Evolutionary conservation across 2,329 filamentous ascomycete species (phyloP), one percentile per base, ranked within the genome.

Genomic region (Diaporthe sp.): DNA sequence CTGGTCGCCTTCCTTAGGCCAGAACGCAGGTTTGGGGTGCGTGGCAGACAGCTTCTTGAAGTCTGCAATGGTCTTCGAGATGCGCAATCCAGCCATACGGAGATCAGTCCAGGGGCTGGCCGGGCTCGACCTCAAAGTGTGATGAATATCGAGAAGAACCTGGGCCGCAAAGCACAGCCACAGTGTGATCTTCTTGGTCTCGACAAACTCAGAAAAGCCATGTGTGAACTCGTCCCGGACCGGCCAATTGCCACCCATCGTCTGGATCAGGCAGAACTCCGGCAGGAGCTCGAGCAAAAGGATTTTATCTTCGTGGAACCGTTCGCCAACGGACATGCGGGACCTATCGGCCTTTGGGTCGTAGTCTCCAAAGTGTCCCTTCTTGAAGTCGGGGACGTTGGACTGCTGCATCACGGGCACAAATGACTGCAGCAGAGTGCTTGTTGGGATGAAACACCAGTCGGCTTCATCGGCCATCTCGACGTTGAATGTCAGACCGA

Each of bases 1-100:
- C 42, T n/a, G 59, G 27, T 65, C 59, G 2, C 59, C 59, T 35
- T 65, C 39, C 27, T 65, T 65, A 12, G 59, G 59, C 59, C 59
- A 65, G 39, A 65, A 65, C 15, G 59, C 59, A 25, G 59, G 59
- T 13, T 50, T 65, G 4, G 59, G 59, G 42, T 65, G 59, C 27
- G 59, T 65, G 10, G 59, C 39, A 47, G 59, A 65, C 19, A 65
- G 59, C 42, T 19, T 17, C 59, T 35, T 65, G 19, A 65, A 65
- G 39, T 65, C 59, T 4, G 59, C 25, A n/a, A 65, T 65, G 25
- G 42, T 65, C 19, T 50, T 65, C 2, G 42, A 65, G 10, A 47
- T n/a, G 39, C 59, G 59, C 59, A 65, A 13, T 47, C 59, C 59
- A 4, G 59, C 42, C 59, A 65, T 65, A 15, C 59, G 59, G 19